Base-by-base conservation (phyloP, 306 rosid genomes). In the Vicia faba region DNA sequence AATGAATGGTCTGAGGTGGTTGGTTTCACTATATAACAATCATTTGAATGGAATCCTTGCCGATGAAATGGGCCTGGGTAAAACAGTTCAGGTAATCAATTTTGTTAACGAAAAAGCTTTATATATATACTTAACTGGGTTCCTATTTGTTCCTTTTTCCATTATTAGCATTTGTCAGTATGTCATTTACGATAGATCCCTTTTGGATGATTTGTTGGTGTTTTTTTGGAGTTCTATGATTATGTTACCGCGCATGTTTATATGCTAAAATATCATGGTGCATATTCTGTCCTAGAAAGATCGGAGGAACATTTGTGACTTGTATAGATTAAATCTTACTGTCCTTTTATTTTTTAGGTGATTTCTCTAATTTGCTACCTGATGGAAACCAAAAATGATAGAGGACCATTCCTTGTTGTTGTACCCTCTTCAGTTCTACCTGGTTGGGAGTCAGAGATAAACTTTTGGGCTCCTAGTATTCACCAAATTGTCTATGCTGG, bases 51-150 rank as follows among this genome's bases (percentile, higher is more conserved):
- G 99, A 82, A 95, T 95, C 72, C 97, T 95, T 50, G 99, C 99
- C 19, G 99, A 95, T 80, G 99, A 95, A 85, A 95, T 91, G 99
- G 99, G 99, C 70, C 89, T 95, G 23, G 99, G 99, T 68, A 95
- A 95, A 88, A 95, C 99, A 8, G 99, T 91, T 61, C 97, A 95
- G 97, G 99, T 95, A 81, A 49, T 50, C 28, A 68, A 55, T 77
- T 73, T 40, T 75, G 38, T 54, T 26, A 29, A 15, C 55, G 15
- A 29, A 58, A 59, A 25, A n/a, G 64, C 23, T 14, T 64, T 28
- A 38, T 57, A 13, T 53, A 10, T 41, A 12, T 25, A 35, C 50
- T 57, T 51, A 36, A 35, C 43, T 70, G 39, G 56, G 8, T 66
- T 43, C 16, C 20, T 53, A 7, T 51, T 31, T 12, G 6, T 58